Percentiles rank a stretch among this genome's conserved stretches.
Evolutionary conservation across 257 asterid genomes (phyloP).

Genomic region (Solanum ossicruentum): DNA sequence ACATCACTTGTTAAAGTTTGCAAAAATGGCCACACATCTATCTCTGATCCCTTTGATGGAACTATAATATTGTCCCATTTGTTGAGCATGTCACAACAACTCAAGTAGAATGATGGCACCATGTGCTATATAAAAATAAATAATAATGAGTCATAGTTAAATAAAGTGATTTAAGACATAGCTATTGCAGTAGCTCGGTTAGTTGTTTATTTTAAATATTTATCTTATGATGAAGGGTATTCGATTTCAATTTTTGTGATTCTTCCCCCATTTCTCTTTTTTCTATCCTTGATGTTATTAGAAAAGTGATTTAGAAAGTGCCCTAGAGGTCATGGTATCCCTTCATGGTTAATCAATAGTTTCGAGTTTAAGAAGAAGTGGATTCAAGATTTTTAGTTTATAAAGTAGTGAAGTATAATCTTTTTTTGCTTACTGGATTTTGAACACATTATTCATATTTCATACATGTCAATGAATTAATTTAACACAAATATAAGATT

Average conservation of each 20-base stretch:
- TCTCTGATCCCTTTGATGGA: neutral
- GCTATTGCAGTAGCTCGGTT: neutral
- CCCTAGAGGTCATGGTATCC: neutral
- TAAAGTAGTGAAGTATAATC: neutral
- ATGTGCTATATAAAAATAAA: constrained; percentile 9
- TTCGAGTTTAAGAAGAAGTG: neutral
- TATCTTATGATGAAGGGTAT: neutral
- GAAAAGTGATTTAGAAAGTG: neutral
- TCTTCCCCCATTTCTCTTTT: neutral
- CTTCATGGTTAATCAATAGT: neutral
- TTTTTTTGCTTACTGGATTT: neutral
- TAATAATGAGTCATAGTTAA: neutral
- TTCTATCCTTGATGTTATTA: neutral
- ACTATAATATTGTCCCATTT: constrained; percentile 19
- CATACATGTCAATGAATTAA: no score
- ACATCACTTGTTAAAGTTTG: constrained; percentile 27
- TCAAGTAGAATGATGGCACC: constrained; percentile 20
- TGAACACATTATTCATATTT: neutral
- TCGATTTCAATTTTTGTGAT: neutral
- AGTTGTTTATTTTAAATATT: neutral
- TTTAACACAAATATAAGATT: no score
- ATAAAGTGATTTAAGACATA: neutral
- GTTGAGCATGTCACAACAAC: constrained; percentile 24
- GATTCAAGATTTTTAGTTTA: neutral
- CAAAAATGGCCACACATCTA: constrained; percentile 36